phyloP scores from a whole-genome alignment of 371 early-diverging fungal species.

The Blastocladiella emersonii region DNA sequence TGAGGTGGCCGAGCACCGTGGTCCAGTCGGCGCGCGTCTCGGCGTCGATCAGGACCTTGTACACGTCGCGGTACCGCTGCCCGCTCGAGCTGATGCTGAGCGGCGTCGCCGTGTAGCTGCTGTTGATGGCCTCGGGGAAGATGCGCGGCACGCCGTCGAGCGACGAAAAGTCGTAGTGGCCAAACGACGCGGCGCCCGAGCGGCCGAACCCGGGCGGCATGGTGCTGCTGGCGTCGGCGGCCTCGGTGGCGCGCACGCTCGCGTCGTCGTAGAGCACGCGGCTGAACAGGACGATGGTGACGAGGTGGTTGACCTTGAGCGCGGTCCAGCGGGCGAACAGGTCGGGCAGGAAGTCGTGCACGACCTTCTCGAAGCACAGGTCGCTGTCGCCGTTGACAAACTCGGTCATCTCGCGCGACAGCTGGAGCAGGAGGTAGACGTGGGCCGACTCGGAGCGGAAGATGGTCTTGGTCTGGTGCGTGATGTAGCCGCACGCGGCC shows the following conservation, averaged over 20 bases:
- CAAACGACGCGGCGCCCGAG: not conserved
- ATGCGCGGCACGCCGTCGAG: too few relatives aligned
- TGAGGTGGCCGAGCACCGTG: slow-evolving; percentile 52
- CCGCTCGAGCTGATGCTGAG: slow-evolving; percentile 11
- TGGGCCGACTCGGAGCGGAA: slow-evolving; percentile 90
- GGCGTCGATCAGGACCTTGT: slow-evolving; percentile 86
- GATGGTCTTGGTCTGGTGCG: slow-evolving; percentile 63
- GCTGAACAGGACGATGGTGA: slow-evolving; percentile 83
- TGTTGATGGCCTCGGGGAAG: too few relatives aligned
- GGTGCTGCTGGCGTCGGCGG: slow-evolving; percentile 30
- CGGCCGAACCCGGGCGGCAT: slow-evolving; percentile 21
- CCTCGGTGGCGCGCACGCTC: too few relatives aligned
- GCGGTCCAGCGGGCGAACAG: slow-evolving; percentile 78
- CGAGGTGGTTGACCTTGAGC: slow-evolving; percentile 81
- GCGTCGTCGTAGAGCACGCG: slow-evolving; percentile 71
- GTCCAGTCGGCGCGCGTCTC: slow-evolving; percentile 80
- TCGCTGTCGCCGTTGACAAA: slow-evolving; percentile 65
- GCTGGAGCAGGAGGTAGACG: slow-evolving; percentile 83
- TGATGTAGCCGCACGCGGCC: slow-evolving; percentile 60
- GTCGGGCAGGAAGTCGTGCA: slow-evolving; percentile 77
- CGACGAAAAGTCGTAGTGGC: not conserved
- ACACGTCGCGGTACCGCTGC: slow-evolving; percentile 63
- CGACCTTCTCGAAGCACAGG: slow-evolving; percentile 58
- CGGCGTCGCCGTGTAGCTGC: not conserved
- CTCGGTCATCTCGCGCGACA: slow-evolving; percentile 92